Conservation (phyloP, 1,284 basidiomycete genomes). For the Microbotryum lychnidis-dioicae region DNA sequence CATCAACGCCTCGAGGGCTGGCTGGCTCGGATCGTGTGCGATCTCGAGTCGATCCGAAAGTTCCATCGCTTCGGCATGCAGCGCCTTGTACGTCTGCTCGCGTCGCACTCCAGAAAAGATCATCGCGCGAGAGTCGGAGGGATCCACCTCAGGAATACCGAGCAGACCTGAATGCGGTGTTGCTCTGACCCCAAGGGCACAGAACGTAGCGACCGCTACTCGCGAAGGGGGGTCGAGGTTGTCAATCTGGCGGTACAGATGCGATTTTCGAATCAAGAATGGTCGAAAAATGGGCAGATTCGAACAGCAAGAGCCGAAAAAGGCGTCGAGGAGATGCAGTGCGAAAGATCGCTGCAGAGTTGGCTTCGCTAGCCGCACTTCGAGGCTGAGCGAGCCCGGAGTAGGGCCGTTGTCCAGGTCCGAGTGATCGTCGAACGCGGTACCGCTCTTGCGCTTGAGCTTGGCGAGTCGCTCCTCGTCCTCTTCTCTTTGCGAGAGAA, state of each 20-base stretch:
- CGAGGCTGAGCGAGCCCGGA: too few relatives aligned
- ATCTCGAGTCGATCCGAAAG: constrained; percentile 10
- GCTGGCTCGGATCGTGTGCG: not conserved
- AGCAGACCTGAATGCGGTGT: constrained; percentile 19
- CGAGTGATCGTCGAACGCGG: too few relatives aligned
- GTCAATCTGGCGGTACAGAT: too few relatives aligned
- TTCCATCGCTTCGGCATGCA: constrained; percentile 9
- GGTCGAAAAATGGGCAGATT: constrained; percentile 14
- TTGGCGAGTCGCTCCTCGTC: too few relatives aligned
- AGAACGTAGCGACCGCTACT: constrained; percentile 14
- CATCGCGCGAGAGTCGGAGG: not conserved
- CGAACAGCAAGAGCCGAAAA: constrained; percentile 24
- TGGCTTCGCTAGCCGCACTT: too few relatives aligned
- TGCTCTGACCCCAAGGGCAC: constrained; percentile 20
- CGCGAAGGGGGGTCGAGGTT: not conserved
- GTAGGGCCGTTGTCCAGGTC: too few relatives aligned
- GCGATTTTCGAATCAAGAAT: constrained; percentile 5
- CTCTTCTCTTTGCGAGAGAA: too few relatives aligned
- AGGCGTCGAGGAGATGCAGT: constrained; percentile 1
- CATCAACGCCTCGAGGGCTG: constrained; percentile 17
- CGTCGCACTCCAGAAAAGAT: constrained; percentile 11
- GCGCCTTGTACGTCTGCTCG: constrained; percentile 10
- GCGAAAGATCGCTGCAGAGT: not conserved
- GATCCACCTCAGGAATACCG: constrained; percentile 2
- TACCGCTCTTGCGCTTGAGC: too few relatives aligned